These are phyloP conservation scores for Pseudogymnoascus sp. DNA, from an alignment of 2,329 filamentous ascomycete species.

Conservation along the genomic window DNA sequence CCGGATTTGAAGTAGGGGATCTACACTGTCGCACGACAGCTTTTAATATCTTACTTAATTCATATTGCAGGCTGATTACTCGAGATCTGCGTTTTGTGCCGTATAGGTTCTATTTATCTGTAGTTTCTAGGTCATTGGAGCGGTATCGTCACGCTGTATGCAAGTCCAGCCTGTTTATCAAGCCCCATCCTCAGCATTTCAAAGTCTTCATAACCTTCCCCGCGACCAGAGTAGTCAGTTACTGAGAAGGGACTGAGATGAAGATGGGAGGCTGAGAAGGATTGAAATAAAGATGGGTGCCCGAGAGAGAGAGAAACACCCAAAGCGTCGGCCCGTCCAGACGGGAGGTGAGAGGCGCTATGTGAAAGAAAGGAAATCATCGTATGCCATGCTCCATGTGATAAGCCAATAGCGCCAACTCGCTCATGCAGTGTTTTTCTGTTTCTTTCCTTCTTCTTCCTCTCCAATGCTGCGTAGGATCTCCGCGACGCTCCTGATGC, in stretches of 20 bases:
- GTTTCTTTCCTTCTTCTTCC: background rate
- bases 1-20: background rate
- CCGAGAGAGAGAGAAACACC: background rate
- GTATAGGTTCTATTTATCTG: constrained; percentile 4
- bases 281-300: background rate
- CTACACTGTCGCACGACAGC: background rate
- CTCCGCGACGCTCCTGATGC: constrained; percentile 61
- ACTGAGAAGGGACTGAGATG: background rate
- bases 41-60: background rate
- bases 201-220: background rate
- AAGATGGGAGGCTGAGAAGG: background rate
- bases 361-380: background rate
- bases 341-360: background rate
- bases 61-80: background rate
- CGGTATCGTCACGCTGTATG: constrained; percentile 4
- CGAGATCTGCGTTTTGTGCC: background rate
- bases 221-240: background rate
- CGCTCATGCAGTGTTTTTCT: background rate
- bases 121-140: constrained; percentile 2
- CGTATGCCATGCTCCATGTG: background rate
- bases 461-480: constrained; percentile 46
- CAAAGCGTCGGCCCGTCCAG: background rate
- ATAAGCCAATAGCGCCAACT: background rate
- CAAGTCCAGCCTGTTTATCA: constrained; percentile 4
- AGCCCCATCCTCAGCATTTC: background rate